These are phyloP conservation scores for Solanum verrucosum DNA, from an alignment of 257 asterid genomes.

Conservation along the genomic window DNA sequence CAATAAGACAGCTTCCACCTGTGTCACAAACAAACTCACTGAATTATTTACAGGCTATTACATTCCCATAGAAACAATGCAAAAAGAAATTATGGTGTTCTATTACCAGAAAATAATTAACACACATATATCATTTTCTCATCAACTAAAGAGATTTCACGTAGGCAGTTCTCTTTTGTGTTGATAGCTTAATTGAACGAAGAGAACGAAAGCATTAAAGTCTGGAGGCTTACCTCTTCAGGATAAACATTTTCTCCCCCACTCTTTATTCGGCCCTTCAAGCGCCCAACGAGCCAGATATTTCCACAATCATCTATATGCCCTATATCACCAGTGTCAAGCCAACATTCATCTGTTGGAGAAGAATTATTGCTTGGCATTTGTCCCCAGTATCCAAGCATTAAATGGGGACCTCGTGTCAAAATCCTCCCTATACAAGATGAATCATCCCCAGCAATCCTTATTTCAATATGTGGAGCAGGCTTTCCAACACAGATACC, in stretches of 20 bases:
- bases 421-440: conserved; percentile 44
- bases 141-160: background rate
- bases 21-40: conserved; percentile 4
- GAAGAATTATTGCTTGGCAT: conserved; percentile 15
- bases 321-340: conserved; percentile 90
- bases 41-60: background rate
- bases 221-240: conserved; percentile 48
- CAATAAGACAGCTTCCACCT: conserved; percentile 67
- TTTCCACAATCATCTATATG: conserved; percentile 56
- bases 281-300: conserved; percentile 87
- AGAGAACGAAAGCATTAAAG: background rate
- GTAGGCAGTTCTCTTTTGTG: background rate
- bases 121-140: background rate
- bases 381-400: conserved; percentile 86
- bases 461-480: conserved; percentile 71
- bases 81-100: background rate
- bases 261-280: conserved; percentile 69
- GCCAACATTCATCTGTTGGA: conserved; percentile 39
- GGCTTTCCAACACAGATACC: conserved; percentile 74
- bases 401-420: conserved; percentile 78
- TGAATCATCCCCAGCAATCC: conserved; percentile 27
- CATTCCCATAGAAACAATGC: background rate
- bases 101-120: background rate
- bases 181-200: background rate
- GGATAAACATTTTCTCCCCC: conserved; percentile 94